Evolutionary conservation across 1,284 basidiomycete species (phyloP).

Genomic region (Ceraceosorus guamensis): DNA sequence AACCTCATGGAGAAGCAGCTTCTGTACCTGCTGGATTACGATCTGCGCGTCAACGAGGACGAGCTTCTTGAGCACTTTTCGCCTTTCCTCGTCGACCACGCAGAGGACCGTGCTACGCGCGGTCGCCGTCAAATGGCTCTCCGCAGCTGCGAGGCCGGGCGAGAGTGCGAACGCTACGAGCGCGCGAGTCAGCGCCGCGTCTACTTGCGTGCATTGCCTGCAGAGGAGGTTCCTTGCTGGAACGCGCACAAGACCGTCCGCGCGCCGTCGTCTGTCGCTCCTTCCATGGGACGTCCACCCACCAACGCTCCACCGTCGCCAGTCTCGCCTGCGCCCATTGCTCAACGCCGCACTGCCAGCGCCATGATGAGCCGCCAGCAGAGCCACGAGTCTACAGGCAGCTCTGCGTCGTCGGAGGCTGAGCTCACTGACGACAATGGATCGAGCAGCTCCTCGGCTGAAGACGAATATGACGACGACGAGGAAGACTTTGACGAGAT

Average conservation of each 20-base stretch:
- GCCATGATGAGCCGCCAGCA: slow-evolving; percentile 29
- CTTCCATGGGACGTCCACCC: not conserved
- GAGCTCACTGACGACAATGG: slow-evolving; percentile 47
- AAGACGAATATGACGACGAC: slow-evolving; percentile 41
- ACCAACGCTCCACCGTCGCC: slow-evolving; percentile 8
- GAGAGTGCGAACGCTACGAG: slow-evolving; percentile 42
- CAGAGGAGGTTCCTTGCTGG: slow-evolving; percentile 43
- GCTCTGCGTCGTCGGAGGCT: slow-evolving; percentile 36
- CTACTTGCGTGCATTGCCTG: slow-evolving; percentile 38
- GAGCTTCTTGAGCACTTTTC: slow-evolving; percentile 45
- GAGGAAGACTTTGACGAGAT: slow-evolving; percentile 38
- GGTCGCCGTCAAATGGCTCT: slow-evolving; percentile 46
- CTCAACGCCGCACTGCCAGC: not conserved
- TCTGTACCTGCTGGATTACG: slow-evolving; percentile 48
- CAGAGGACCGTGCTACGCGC: slow-evolving; percentile 40
- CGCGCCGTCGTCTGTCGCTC: not conserved
- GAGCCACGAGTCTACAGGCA: slow-evolving; percentile 19
- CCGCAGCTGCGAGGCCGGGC: slow-evolving; percentile 42
- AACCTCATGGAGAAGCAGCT: slow-evolving; percentile 92
- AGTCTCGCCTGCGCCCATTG: slow-evolving; percentile 10
- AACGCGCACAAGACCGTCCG: slow-evolving; percentile 22
- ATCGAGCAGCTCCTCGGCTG: slow-evolving; percentile 39
- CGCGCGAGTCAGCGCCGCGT: slow-evolving; percentile 44
- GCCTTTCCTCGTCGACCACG: slow-evolving; percentile 42
- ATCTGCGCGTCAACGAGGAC: slow-evolving; percentile 47